Base-by-base conservation (phyloP, 345 rosid genomes). In the Eucalyptus erythrocorys region DNA sequence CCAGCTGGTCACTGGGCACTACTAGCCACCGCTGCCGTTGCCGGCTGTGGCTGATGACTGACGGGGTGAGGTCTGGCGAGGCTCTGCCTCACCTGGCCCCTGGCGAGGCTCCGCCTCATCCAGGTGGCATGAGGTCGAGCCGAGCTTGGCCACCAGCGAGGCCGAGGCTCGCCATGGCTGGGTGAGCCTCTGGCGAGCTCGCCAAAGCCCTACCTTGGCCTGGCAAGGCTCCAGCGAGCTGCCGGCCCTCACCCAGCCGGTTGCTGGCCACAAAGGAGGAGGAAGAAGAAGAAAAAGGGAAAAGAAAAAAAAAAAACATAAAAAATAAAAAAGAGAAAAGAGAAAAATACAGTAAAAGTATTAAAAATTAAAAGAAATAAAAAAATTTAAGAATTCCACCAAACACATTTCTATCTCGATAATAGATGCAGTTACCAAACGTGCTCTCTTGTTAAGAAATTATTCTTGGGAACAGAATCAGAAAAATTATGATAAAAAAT, bases 41-140 rank as follows among this genome's bases (percentile, higher is more conserved):
- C 24, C 4, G 0, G 26, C 2, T 51, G 10, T 1, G 57, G 57
- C 57, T 1, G 26, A 21, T 2, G 2, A 51, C 0, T 0, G 1
- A 21, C 0, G 57, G 10, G 57, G 26, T 2, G 10, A 51, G 53
- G 26, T 51, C 10, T 2, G 0, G 57, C 0, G 10, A 0, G 57
- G 0, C 57, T 21, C 2, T 0, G 10, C 22, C 57, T 51, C 21
- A 16, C 8, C 0, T 50, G 21, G 8, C 21, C 53, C 16, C 7
- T 2, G 53, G 53, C 1, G 53, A 50, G 21, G 6, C 0, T 50
- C 16, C 8, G 21, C 53, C 21, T 50, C 10, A 51, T 26, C 10
- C 2, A 51, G 10, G 57, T 51, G 26, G 57, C 57, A 0, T 4
- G 57, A 51, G 57, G 24, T 51, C 2, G 2, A 51, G 57, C 57